A percentile compares a stretch with the other conserved stretches of the same genome.
Evolutionary conservation across 805 yeast genomes (phyloP).

Genomic region (Candida rishiriensis): DNA sequence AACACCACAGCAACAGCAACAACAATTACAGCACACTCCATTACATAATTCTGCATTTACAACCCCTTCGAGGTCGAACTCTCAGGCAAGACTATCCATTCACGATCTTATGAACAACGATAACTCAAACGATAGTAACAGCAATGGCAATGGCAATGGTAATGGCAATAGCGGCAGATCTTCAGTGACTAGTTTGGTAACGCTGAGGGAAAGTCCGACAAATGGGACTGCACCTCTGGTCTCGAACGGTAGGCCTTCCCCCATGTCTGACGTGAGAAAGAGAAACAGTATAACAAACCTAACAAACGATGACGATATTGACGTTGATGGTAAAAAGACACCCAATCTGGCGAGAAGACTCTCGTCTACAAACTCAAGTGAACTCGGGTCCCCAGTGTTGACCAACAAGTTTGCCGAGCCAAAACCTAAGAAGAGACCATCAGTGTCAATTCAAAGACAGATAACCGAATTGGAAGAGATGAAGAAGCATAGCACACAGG

Average conservation of each 20-base stretch:
- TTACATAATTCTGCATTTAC: background rate
- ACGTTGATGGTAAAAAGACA: conserved; percentile 36
- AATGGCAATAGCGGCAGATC: background rate
- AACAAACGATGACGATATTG: conserved; percentile 44
- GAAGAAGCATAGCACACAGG: conserved; percentile 22
- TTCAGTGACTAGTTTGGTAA: background rate
- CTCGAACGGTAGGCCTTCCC: conserved; percentile 1
- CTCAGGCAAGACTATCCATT: conserved; percentile 28
- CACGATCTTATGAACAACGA: conserved; percentile 29
- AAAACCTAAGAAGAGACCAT: conserved; percentile 5
- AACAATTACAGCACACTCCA: background rate
- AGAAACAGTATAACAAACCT: conserved; percentile 30
- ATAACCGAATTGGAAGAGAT: conserved; percentile 24
- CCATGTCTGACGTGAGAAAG: conserved; percentile 13
- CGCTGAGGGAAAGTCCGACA: background rate
- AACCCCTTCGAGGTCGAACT: conserved; percentile 11
- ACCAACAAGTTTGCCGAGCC: conserved; percentile 9
- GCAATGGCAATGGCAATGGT: background rate
- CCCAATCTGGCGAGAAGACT: conserved; percentile 24
- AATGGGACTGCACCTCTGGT: background rate
- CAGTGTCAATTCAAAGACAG: conserved; percentile 19
- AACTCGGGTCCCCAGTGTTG: conserved; percentile 6
- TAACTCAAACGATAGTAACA: conserved; percentile 3
- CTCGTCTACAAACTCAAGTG: conserved; percentile 11
- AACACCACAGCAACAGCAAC: no score